Evolutionary conservation across 768 basidiomycete species (phyloP), one percentile per base, ranked within the genome.

Genomic region (Lactifluus piperatus): DNA sequence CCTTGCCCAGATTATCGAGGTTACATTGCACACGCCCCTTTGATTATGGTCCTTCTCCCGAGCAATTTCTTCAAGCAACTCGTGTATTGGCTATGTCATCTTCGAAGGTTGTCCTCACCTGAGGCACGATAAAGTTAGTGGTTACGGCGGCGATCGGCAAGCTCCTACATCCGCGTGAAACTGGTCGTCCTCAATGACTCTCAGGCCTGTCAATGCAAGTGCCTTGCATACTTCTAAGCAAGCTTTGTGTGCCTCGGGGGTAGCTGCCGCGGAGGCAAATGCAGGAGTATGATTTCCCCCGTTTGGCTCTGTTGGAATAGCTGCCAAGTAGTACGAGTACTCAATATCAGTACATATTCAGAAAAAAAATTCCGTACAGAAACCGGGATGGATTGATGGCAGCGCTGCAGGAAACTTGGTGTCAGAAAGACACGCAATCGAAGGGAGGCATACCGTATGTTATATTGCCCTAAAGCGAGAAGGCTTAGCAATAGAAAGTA

Each of bases 211-310:
- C 14, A 80, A 78, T 2, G 90, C 88, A 13, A 92, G 76, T 5
- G 82, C 84, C 65, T 86, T 88, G 22, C 84, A 80, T 4, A 89
- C 77, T 56, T 81, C 77, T 50, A 91, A 70, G 61, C 81, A 83
- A 5, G 83, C 85, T 27, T 81, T 73, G 62, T 91, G 91, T 0
- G 88, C 81, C 29, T 72, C 73, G 3, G 74, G 68, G 0, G 81
- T 84, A 0, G 80, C 76, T 0, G 88, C 88, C 0, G 87, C 73
- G 20, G 79, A 71, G n/a, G 80, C 72, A 68, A 92, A 92, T 13
- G 73, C 82, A 2, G 71, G 72, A 0, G 91, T 91, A 64, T 92
- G 91, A 66, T 91, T 91, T 8, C 88, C 88, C 11, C 88, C 90
- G 63, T 82, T 76, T 0, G 73, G 68, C 22, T 81, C 74, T 0